Evolutionary conservation across 2,329 filamentous ascomycete species (phyloP).

Genomic region (Trichoderma afroharzianum): DNA sequence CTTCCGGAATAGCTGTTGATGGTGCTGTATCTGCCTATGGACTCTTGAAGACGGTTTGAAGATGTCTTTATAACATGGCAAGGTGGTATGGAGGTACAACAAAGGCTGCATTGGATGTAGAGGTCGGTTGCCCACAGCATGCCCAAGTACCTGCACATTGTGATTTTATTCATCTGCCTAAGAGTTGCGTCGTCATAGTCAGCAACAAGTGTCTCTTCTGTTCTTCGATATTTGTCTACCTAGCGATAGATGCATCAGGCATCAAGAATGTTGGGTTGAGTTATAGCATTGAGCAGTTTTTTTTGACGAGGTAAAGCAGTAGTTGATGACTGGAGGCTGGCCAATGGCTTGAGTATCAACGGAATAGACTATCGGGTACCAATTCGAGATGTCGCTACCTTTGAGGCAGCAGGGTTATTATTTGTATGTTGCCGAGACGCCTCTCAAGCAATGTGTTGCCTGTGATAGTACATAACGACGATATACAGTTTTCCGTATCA

Average conservation of each 20-base stretch:
- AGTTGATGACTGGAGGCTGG: not conserved
- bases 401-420: not conserved
- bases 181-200: not conserved
- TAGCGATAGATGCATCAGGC: not conserved
- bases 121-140: not conserved
- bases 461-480: not conserved
- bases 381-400: no score
- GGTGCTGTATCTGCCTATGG: not conserved
- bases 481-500: not conserved
- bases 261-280: not conserved
- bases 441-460: not conserved
- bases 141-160: not conserved
- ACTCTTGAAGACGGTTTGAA: not conserved
- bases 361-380: not conserved
- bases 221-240: not conserved
- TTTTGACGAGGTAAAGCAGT: not conserved
- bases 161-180: not conserved
- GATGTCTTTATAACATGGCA: not conserved
- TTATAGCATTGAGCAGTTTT: not conserved
- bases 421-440: not conserved
- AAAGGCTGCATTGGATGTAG: rapidly evolving
- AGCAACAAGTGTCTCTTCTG: not conserved
- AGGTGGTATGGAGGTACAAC: not conserved
- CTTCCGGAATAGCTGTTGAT: not conserved
- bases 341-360: not conserved